phyloP scores from a whole-genome alignment of 345 rosid genomes.

The Citrus hindsii region DNA sequence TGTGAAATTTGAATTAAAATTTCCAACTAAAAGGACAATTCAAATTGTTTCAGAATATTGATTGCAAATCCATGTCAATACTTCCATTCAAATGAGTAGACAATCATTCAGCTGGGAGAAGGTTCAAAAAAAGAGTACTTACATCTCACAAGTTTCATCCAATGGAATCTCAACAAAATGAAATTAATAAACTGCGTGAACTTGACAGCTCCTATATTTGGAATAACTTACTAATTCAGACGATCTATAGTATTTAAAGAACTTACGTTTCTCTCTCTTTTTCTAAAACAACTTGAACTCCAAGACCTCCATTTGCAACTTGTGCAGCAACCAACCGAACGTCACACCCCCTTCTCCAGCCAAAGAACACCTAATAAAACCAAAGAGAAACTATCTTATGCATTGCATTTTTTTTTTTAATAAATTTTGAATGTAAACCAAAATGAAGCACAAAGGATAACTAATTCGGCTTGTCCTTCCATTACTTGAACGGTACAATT shows the following conservation, averaged over 20 bases:
- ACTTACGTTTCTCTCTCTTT: conserved; percentile 18
- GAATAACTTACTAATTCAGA: background rate
- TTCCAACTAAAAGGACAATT: background rate
- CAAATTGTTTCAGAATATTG: background rate
- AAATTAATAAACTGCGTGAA: background rate
- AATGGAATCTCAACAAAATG: no score
- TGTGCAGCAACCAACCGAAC: conserved; percentile 30
- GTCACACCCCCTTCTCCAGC: conserved; percentile 22
- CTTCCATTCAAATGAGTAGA: background rate
- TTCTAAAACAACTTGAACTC: conserved; percentile 23
- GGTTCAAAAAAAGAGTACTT: no score
- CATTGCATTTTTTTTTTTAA: background rate
- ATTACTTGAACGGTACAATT: background rate
- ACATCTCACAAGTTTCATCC: no score
- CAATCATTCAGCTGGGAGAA: background rate
- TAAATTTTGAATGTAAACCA: background rate
- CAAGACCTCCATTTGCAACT: conserved; percentile 18
- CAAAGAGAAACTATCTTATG: background rate
- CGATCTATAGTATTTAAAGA: background rate
- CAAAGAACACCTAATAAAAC: conserved; percentile 22
- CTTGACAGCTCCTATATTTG: background rate
- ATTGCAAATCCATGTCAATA: background rate
- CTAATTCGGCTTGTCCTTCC: no score
- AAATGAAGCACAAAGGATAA: background rate
- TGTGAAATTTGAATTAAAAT: background rate